Percentiles rank a stretch among this genome's conserved stretches.
These are phyloP conservation scores for Onygenales sp. DNA, from an alignment of 2,329 filamentous ascomycete species.

Conservation along the genomic window DNA sequence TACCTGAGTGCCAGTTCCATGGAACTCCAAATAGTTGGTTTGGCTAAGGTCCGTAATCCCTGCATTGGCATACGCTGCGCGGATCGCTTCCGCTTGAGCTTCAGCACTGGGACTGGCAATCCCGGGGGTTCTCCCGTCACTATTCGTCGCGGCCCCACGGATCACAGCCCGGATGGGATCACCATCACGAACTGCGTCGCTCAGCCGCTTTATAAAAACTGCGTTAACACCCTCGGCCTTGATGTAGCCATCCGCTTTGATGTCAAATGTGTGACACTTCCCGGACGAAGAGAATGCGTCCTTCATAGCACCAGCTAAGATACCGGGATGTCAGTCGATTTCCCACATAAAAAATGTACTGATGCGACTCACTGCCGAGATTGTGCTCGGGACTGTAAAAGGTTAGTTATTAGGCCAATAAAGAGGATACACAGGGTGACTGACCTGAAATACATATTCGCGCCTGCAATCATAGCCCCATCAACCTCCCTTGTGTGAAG, in stretches of 20 bases:
- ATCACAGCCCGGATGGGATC: slow-evolving; percentile 25
- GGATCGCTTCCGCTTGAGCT: slow-evolving; percentile 16
- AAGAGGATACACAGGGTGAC: neutral
- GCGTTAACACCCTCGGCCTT: slow-evolving; percentile 26
- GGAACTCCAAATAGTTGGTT: slow-evolving; percentile 5
- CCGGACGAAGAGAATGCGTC: slow-evolving; percentile 17
- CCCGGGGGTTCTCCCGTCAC: slow-evolving; percentile 16
- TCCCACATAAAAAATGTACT: slow-evolving; percentile 10
- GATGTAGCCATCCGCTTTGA: slow-evolving; percentile 33
- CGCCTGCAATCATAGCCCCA: neutral
- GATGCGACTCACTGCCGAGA: neutral
- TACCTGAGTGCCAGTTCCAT: slow-evolving; percentile 7
- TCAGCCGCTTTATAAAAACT: slow-evolving; percentile 21
- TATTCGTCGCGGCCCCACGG: slow-evolving; percentile 15
- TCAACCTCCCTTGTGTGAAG: slow-evolving; percentile 7
- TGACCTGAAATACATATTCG: neutral
- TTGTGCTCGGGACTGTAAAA: neutral
- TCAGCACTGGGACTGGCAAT: slow-evolving; percentile 15
- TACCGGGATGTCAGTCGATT: slow-evolving; percentile 8
- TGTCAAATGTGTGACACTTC: slow-evolving; percentile 23
- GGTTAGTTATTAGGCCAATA: neutral
- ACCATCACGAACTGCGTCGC: slow-evolving; percentile 18
- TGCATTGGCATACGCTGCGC: slow-evolving; percentile 2
- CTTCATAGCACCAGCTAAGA: slow-evolving; percentile 9
- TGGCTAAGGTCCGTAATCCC: slow-evolving; percentile 3